Evolutionary conservation across 257 asterid species (phyloP).

Genomic region (Marsdenia floribunda): DNA sequence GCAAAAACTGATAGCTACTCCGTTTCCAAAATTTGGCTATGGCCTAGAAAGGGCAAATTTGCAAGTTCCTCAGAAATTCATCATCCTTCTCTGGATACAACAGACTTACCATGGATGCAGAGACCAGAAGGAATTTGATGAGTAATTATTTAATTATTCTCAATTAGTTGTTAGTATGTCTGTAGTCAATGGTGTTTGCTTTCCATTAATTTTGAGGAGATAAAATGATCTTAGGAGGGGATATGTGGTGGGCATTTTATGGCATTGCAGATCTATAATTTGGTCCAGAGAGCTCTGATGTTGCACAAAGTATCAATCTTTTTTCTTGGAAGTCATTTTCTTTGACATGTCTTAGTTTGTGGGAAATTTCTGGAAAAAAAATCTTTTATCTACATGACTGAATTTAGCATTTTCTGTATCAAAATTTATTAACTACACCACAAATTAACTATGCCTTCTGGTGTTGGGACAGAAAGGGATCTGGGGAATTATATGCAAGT

Average conservation of each 20-base stretch:
- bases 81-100: conserved; percentile 11
- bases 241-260: conserved; percentile 10
- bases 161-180: conserved; percentile 8
- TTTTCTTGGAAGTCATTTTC: conserved; percentile 2
- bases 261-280: conserved; percentile 10
- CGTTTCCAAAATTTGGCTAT: conserved; percentile 93
- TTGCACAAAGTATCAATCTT: conserved; percentile 2
- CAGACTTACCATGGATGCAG: conserved; percentile 30
- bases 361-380: neutral
- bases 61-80: conserved; percentile 48
- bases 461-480: too few species aligned
- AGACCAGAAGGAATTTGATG: conserved; percentile 28
- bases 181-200: conserved; percentile 1
- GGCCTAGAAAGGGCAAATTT: conserved; percentile 78
- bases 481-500: too few species aligned
- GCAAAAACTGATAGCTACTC: conserved; percentile 93
- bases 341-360: neutral
- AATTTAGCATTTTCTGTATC: conserved; percentile 4
- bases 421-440: too few species aligned
- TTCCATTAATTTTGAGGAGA: conserved; percentile 5
- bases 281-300: conserved; percentile 10
- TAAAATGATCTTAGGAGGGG: conserved; percentile 6
- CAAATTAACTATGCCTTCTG: too few species aligned
- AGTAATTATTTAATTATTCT: conserved; percentile 5
- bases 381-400: neutral